phyloP scores from a whole-genome alignment of 495 filamentous ascomycete genomes.

The Aspergillus taichungensis region DNA sequence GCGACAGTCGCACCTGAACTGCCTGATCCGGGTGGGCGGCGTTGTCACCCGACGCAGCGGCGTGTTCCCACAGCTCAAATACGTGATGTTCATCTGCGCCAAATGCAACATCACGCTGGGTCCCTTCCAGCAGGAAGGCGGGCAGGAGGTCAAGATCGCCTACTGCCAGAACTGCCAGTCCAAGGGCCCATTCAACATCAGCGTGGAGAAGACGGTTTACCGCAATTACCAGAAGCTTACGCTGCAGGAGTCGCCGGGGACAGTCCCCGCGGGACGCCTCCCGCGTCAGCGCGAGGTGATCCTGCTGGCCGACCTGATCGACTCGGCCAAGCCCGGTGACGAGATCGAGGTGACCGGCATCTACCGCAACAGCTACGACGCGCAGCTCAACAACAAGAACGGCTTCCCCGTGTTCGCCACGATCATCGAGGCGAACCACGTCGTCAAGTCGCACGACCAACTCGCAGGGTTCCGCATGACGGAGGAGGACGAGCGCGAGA shows the following conservation, averaged over 20 bases:
- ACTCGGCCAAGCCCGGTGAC: constrained; percentile 93
- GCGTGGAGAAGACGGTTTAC: constrained; percentile 98
- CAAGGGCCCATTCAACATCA: constrained; percentile 88
- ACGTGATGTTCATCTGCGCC: constrained; percentile 91
- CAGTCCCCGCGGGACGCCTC: constrained; percentile 91
- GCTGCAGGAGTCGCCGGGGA: constrained; percentile 93
- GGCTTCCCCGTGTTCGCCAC: constrained; percentile 99
- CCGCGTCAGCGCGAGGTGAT: constrained; percentile 93
- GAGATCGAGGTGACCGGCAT: constrained; percentile 96
- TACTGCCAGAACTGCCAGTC: constrained; percentile 98
- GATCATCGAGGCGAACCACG: constrained; percentile 93
- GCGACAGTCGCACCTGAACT: constrained; percentile 94
- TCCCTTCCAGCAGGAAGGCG: constrained; percentile 95
- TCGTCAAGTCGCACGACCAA: constrained; percentile 95
- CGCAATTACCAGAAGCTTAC: constrained; percentile 98
- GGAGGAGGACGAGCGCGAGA: constrained; percentile 89
- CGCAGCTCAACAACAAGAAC: constrained; percentile 96
- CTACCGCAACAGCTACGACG: constrained; percentile 98
- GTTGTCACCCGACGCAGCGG: constrained; percentile 95
- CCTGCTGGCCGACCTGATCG: constrained; percentile 94
- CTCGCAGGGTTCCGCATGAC: constrained; percentile 94
- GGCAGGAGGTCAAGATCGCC: constrained; percentile 87
- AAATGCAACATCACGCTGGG: constrained; percentile 91
- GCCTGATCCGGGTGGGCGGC: constrained; percentile 85
- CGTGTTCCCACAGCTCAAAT: constrained; percentile 97